phyloP scores from a whole-genome alignment of 768 basidiomycete genomes.

The Lactifluus echinatus region DNA sequence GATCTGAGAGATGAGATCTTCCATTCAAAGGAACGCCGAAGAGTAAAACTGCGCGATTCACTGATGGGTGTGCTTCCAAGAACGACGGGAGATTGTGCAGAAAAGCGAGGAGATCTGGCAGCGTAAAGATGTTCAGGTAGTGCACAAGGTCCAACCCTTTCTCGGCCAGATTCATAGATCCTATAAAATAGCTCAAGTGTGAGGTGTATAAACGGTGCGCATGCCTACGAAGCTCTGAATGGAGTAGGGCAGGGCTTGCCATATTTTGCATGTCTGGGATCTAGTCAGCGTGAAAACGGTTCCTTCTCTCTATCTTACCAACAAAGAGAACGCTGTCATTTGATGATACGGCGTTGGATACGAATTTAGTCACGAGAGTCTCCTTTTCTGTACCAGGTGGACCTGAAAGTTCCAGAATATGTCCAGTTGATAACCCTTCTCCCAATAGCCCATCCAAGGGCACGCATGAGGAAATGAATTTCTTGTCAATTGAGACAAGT shows the following conservation, averaged over 20 bases:
- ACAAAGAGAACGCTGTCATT: constrained; percentile 52
- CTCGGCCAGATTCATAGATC: constrained; percentile 22
- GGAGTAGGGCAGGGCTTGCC: constrained; percentile 31
- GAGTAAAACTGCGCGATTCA: constrained; percentile 22
- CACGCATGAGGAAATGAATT: constrained; percentile 36
- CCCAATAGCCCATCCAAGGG: constrained; percentile 51
- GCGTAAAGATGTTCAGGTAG: constrained; percentile 36
- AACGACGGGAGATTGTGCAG: constrained; percentile 44
- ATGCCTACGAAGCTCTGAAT: constrained; percentile 22
- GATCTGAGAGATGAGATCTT: constrained; percentile 31
- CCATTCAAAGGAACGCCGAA: not conserved
- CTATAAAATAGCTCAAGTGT: constrained; percentile 6
- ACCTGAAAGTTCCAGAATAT: constrained; percentile 66
- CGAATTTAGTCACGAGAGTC: constrained; percentile 41
- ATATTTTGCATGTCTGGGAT: constrained; percentile 42
- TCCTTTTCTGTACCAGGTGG: constrained; percentile 69
- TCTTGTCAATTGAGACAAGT: constrained; percentile 27
- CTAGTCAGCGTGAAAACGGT: constrained; percentile 11
- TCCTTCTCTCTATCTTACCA: constrained; percentile 35
- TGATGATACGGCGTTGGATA: constrained; percentile 37
- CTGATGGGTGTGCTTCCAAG: constrained; percentile 38
- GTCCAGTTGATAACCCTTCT: constrained; percentile 53
- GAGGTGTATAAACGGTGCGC: not conserved
- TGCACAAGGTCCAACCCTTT: constrained; percentile 27
- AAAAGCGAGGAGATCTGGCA: constrained; percentile 51